A percentile compares a stretch with the other conserved stretches of the same genome.
phyloP scores from a whole-genome alignment of 345 rosid species.

The Hypericum androsaemum region DNA sequence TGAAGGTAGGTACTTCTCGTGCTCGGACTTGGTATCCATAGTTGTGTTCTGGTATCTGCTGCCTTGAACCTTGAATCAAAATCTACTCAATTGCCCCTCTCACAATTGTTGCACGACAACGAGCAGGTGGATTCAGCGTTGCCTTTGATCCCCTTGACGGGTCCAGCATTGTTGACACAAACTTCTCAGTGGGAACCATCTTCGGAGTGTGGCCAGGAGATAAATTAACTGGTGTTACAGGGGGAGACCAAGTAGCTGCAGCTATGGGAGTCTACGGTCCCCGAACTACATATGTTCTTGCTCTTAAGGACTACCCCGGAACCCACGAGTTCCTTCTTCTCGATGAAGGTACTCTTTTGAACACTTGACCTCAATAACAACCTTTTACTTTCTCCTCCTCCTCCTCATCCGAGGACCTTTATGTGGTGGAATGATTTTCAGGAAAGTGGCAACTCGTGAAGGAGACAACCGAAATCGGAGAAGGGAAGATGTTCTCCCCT shows the following conservation, averaged over 20 bases:
- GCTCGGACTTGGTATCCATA: not conserved
- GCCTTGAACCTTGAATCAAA: not conserved
- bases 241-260: slow-evolving; percentile 82
- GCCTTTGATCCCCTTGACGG: slow-evolving; percentile 92
- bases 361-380: not conserved
- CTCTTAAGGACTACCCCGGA: slow-evolving; percentile 75
- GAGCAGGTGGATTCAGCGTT: slow-evolving; percentile 78
- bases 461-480: slow-evolving; percentile 72
- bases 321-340: slow-evolving; percentile 98
- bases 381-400: not conserved
- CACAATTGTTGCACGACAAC: not conserved
- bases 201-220: slow-evolving; percentile 99
- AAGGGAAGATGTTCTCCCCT: slow-evolving; percentile 92
- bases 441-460: slow-evolving; percentile 98
- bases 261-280: slow-evolving; percentile 97
- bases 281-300: slow-evolving; percentile 80
- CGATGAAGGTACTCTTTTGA: slow-evolving; percentile 63
- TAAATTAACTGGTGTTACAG: slow-evolving; percentile 70
- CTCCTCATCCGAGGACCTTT: slow-evolving; percentile 7
- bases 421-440: slow-evolving; percentile 17
- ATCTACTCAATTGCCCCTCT: not conserved
- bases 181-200: slow-evolving; percentile 36
- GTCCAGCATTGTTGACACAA: slow-evolving; percentile 43
- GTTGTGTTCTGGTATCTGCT: no score
- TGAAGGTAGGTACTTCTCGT: slow-evolving; percentile 46